Evolutionary conservation across 2,329 filamentous ascomycete genomes (phyloP), one percentile per base, ranked within the genome.

Genomic region (Aspergillus vadensis): DNA sequence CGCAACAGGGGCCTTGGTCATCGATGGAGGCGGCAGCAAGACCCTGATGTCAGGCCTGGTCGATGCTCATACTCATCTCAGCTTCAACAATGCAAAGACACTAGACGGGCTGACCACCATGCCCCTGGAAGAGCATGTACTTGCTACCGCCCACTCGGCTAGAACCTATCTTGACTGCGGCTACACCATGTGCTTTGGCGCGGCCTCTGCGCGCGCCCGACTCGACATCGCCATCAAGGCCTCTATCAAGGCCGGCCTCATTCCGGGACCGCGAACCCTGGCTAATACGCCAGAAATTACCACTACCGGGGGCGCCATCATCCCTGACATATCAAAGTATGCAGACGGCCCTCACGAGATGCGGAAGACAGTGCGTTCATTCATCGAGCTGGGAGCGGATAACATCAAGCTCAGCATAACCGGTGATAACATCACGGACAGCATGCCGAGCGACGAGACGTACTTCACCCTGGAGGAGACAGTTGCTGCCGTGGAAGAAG

Each of bases 311-410:
- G 60, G 58, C 5, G 60, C 52, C 25, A 54, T 60, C 30, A 14
- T 47, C 21, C 30, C 60, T 1, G 32, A 50, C 2, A 63, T 63
- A 72, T 53, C 60, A 1, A 41, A 27, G n/a, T 63, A 27, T 17
- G 60, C 60, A 0, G 74, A 78, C 54, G 77, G 74, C 1, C 70
- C 73, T 0, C 70, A 75, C 2, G 76, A 74, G 52, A 79, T 80
- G 76, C 67, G 78, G 10, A 70, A 48, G 73, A 74, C 59, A 1
- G 53, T 55, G n/a, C 53, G 53, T 12, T 39, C 44, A 15, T 32
- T 47, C 25, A 44, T 55, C 53, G 23, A 44, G 9, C 25, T 55
- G 8, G 53, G 53, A 10, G 25, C 53, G 1, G 53, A 55, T 21
- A 55, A 55, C 19, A 47, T 55, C 27, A 55, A 55, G 10, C 43